Evolutionary conservation across 768 basidiomycete genomes (phyloP), one percentile per base, ranked within the genome.

Genomic region (Russula compacta): DNA sequence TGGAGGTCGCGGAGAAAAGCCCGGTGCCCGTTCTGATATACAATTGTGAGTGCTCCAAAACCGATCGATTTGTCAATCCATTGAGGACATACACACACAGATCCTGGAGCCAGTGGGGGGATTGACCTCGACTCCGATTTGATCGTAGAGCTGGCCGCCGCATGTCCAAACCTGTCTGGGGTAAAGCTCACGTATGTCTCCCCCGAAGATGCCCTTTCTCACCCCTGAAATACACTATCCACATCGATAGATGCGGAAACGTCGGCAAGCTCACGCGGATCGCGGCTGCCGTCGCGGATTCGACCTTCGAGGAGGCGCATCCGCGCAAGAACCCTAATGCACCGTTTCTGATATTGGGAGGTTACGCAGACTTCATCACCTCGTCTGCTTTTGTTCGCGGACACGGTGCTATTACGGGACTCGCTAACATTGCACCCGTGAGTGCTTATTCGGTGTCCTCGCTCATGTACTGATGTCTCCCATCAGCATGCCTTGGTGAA

Each of bases 231-330:
- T n/a, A n/a, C 46, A 6, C 46, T 36, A 46, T 40, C 29, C 17
- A 43, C 39, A 6, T 14, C 12, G 29, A 61, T 66, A 92, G 89
- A 46, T 95, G 94, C 68, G 92, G 89, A 33, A 91, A 89, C 68
- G 90, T 97, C 64, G 94, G 93, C 52, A 95, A 95, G 73, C 79
- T 95, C 67, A 89, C 90, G 33, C 81, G 93, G 67, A 87, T 95
- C 65, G 84, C 86, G 52, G 85, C 85, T 47, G 75, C 78, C 10
- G 81, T 89, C 7, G 80, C 87, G 14, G 74, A 75, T 38, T 71
- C 81, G 7, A 71, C 75, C 5, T 93, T 92, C 73, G 64, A 73
- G 17, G 70, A 78, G 33, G 68, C 73, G 38, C 76, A 86, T 73
- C 89, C 92, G 47, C 85, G 90, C 70, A 85, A 82, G 74, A 81